phyloP scores from a whole-genome alignment of 352 stramenopile genomes.

The Pythium sukuiense region DNA sequence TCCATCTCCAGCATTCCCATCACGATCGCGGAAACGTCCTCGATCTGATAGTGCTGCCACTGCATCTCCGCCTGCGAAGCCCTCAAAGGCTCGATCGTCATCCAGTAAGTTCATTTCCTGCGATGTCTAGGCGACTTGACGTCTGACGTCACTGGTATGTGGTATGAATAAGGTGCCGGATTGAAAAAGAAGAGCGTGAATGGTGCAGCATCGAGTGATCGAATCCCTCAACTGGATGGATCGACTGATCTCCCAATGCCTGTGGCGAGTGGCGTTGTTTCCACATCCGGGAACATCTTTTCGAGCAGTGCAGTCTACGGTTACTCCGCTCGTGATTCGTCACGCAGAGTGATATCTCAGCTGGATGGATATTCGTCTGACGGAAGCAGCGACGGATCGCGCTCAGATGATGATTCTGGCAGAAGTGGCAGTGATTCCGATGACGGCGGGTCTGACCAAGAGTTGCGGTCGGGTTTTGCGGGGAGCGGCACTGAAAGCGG shows the following conservation, averaged over 20 bases:
- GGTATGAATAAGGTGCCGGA: neutral
- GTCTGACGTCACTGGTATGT: neutral
- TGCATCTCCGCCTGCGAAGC: slow-evolving; percentile 15
- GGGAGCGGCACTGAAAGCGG: slow-evolving; percentile 55
- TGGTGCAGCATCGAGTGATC: neutral
- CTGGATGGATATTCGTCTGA: slow-evolving; percentile 63
- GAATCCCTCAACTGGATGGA: slow-evolving; percentile 23
- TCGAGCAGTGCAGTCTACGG: slow-evolving; percentile 1
- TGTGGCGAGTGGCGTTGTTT: neutral
- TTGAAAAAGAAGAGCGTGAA: slow-evolving; percentile 8
- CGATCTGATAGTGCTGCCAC: slow-evolving; percentile 39
- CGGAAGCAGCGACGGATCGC: slow-evolving; percentile 46
- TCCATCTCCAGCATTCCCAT: slow-evolving; percentile 71
- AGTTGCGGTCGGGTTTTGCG: slow-evolving; percentile 41
- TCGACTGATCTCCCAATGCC: neutral
- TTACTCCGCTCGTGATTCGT: neutral
- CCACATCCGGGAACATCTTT: slow-evolving; percentile 12
- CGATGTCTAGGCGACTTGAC: neutral
- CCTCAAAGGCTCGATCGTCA: slow-evolving; percentile 6
- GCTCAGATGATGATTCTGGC: slow-evolving; percentile 41
- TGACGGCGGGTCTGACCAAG: slow-evolving; percentile 33
- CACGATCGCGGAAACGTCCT: slow-evolving; percentile 68
- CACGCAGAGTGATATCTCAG: slow-evolving; percentile 29
- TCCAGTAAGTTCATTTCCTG: slow-evolving; percentile 10
- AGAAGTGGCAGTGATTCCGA: slow-evolving; percentile 43